Conservation (phyloP, 257 asterid genomes). For the Anisodus acutangulus region DNA sequence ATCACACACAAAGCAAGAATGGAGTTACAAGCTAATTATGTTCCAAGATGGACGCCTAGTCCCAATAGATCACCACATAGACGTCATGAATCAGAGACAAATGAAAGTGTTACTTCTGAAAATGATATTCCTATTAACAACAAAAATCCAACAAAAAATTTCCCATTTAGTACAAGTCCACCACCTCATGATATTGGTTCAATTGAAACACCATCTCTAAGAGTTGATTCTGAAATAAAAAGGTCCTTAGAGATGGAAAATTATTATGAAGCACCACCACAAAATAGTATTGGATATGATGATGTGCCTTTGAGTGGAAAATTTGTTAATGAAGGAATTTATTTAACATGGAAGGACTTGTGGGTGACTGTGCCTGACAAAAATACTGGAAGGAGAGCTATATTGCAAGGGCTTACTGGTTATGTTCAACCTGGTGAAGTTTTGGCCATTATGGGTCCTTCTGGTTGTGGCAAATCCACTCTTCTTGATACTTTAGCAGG, state of each 20-base stretch:
- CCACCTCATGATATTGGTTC: background rate
- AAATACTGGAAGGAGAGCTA: constrained; percentile 44
- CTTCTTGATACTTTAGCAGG: constrained; percentile 75
- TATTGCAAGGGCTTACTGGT: constrained; percentile 56
- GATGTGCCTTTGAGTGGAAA: background rate
- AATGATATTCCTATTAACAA: constrained; percentile 2
- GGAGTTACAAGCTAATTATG: background rate
- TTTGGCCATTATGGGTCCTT: constrained; percentile 72
- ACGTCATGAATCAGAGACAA: background rate
- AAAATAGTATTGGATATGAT: background rate
- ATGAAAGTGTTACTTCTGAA: constrained; percentile 31
- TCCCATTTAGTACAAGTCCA: constrained; percentile 38
- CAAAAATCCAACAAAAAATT: constrained; percentile 2
- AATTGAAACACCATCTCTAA: constrained; percentile 36
- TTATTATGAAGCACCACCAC: background rate
- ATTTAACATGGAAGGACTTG: constrained; percentile 60
- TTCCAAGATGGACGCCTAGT: constrained; percentile 45
- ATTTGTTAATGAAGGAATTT: constrained; percentile 39
- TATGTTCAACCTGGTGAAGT: constrained; percentile 58
- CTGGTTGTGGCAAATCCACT: constrained; percentile 72
- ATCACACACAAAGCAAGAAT: background rate
- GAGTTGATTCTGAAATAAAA: constrained; percentile 27
- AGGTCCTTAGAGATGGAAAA: constrained; percentile 32
- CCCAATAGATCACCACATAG: constrained; percentile 30
- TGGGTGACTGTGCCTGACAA: constrained; percentile 58